A percentile compares a stretch with the other conserved stretches of the same genome.
These are phyloP conservation scores for Penicillium sp. DNA, from an alignment of 2,329 filamentous ascomycete genomes.

Conservation along the genomic window DNA sequence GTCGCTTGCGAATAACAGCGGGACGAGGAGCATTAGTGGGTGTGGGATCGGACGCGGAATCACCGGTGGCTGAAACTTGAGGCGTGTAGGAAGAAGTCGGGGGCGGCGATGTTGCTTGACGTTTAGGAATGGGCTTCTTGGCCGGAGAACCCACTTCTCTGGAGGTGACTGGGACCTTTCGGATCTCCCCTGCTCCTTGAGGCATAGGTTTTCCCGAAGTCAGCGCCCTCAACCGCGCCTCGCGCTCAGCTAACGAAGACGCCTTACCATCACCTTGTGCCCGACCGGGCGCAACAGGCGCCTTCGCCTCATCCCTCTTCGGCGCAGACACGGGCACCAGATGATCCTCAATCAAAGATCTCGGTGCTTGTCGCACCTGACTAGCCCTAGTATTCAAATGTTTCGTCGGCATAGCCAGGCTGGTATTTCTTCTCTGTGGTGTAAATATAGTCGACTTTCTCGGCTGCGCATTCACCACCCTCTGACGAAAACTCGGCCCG, in stretches of 20 bases:
- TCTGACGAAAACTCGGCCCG: not conserved
- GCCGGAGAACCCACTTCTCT: conserved; percentile 3
- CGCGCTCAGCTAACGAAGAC: conserved; percentile 14
- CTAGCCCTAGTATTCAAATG: conserved; percentile 40
- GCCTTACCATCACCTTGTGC: not conserved
- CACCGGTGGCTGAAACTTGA: not conserved
- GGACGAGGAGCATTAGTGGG: conserved; percentile 13
- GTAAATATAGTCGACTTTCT: conserved; percentile 38
- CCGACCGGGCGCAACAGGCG: conserved; percentile 19
- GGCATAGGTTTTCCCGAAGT: conserved; percentile 25
- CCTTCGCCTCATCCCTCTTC: conserved; percentile 7
- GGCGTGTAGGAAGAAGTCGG: not conserved
- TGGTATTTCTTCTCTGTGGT: conserved; percentile 36
- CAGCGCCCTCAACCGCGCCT: conserved; percentile 21
- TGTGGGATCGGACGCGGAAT: not conserved
- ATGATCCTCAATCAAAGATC: conserved; percentile 43
- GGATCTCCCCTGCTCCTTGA: not conserved
- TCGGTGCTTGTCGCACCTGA: conserved; percentile 40
- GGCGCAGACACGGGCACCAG: conserved; percentile 26
- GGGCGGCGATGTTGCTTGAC: conserved; percentile 11
- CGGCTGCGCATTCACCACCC: not conserved
- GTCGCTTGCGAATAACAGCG: conserved; percentile 28
- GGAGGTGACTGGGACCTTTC: not conserved
- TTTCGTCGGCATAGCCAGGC: conserved; percentile 41
- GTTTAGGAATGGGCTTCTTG: conserved; percentile 9